Evolutionary conservation across 2,329 filamentous ascomycete genomes (phyloP), one percentile per base, ranked within the genome.

Genomic region (Bipolaris oryzae): DNA sequence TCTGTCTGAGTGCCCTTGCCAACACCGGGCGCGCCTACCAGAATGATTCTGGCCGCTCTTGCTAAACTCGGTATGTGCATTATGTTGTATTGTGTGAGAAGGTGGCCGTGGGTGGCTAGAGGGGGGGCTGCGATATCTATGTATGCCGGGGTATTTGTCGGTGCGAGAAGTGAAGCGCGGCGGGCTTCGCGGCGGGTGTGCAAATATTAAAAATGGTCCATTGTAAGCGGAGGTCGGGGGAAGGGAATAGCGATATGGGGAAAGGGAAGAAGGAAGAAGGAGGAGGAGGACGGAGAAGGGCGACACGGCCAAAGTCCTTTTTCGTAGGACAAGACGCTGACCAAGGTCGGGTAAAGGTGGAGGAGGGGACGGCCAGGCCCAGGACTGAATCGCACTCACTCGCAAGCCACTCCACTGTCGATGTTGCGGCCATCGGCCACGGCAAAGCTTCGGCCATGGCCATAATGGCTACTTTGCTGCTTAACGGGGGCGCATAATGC

Each of bases 1-100:
- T 96, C 91, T 49, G 91, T 92, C 80, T 99, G 95, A 3, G 95
- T 99, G 61, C 94, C 95, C 78, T 99, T 99, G 61, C 95, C 95
- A 55, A 96, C 95, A 56, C 93, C 93, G n/a, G 95, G 95, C 50
- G 94, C 93, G 68, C 95, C 95, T 69, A 99, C 87, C 66, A 99
- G 87, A 73, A 99, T 98, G 62, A 98, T 89, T 61, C 95, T 90
- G 52, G 95, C 95, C 55, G 95, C 94, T 79, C 84, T 88, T 39
- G 72, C 62, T 15, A 77, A 65, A 28, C 23, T 53, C 34, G 53
- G 51, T 33, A 51, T 44, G 34, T 70, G 53, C 70, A 76, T 76
- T 33, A 25, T 53, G 28, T 16, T 43, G 18, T 41, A 6, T 35
- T 38, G 35, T 42, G 48, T 38, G 23, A 25, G 16, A 43, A 18